Evolutionary conservation across 139 green algal genomes (phyloP), one percentile per base, ranked within the genome.

Genomic region (Mychonastes homosphaera): DNA sequence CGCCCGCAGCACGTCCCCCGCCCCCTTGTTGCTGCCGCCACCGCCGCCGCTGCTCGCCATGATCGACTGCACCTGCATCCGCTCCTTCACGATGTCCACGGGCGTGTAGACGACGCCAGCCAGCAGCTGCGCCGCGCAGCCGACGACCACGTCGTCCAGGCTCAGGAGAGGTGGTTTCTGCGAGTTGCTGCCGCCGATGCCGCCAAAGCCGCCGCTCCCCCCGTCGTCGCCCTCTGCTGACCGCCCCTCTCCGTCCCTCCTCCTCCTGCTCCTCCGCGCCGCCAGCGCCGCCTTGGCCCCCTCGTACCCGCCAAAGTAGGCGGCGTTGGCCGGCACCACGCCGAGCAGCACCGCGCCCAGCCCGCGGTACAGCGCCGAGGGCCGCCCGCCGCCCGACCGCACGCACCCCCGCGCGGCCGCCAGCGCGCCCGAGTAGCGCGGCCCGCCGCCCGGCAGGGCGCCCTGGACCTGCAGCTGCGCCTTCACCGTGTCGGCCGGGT

Each of bases 61-160:
- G 2, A 79, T 51, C 10, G 53, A 53, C 29, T 73, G 66, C 41
- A 75, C 72, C 58, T 76, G 69, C 71, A 94, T 62, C 6, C 85
- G 70, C 75, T 95, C 84, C 68, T 95, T 95, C 28, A 95, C 50
- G 18, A 95, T 82, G 69, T 95, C 87, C 5, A 94, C 77, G 23
- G 87, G 87, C 9, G 84, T 95, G 73, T 88, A 95, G 7, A 87
- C 79, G 8, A 90, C 29, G 34, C 91, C 84, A 19, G 72, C 82
- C 3, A 83, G 47, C n/a, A 85, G 63, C 63, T 91, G 85, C 1
- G 84, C 83, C 0, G 79, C n/a, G n/a, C n/a, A n/a, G n/a, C n/a
- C n/a, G n/a, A n/a, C n/a, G n/a, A n/a, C n/a, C n/a, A n/a, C n/a
- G n/a, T n/a, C n/a, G n/a, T n/a, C n/a, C n/a, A n/a, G n/a, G n/a